These are phyloP conservation scores for Antitrichia curtipendula DNA, from an alignment of 225 moss, liverwort and hornwort genomes.

Conservation along the genomic window DNA sequence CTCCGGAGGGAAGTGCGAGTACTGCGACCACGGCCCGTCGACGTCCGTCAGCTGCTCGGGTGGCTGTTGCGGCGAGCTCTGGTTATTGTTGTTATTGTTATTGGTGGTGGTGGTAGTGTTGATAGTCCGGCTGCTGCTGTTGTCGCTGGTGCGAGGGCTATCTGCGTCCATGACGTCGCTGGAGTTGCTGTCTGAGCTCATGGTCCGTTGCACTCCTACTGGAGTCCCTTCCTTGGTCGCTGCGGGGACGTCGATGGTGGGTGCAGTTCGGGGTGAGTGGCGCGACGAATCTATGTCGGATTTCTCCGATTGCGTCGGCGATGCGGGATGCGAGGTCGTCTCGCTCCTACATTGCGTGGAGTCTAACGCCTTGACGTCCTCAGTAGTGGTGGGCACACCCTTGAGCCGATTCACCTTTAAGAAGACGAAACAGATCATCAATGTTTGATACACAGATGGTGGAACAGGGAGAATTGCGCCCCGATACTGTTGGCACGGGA, in stretches of 20 bases:
- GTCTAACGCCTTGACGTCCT: not conserved
- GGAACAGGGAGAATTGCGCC: not conserved
- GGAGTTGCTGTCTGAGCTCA: slow-evolving; percentile 61
- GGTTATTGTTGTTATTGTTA: not conserved
- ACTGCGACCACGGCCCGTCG: slow-evolving; percentile 1
- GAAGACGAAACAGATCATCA: not conserved
- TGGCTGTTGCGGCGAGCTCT: not conserved
- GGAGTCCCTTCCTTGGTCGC: not conserved
- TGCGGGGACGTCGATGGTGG: not conserved
- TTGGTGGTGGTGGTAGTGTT: not conserved
- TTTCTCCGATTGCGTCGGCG: not conserved
- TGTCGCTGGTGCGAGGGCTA: slow-evolving; percentile 75
- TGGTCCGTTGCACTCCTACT: not conserved
- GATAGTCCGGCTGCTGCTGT: not conserved
- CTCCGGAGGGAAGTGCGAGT: slow-evolving; percentile 6
- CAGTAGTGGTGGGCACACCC: not conserved
- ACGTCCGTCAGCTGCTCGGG: not conserved
- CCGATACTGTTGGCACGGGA: not conserved
- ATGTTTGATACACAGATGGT: not conserved
- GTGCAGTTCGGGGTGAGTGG: not conserved
- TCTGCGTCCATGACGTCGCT: slow-evolving; percentile 77
- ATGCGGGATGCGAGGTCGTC: not conserved
- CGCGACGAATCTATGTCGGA: slow-evolving; percentile 12
- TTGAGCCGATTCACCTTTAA: slow-evolving; percentile 10
- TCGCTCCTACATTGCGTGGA: slow-evolving; percentile 14